Evolutionary conservation across 1,284 basidiomycete species (phyloP).

Genomic region (Rhizoctonia solani): DNA sequence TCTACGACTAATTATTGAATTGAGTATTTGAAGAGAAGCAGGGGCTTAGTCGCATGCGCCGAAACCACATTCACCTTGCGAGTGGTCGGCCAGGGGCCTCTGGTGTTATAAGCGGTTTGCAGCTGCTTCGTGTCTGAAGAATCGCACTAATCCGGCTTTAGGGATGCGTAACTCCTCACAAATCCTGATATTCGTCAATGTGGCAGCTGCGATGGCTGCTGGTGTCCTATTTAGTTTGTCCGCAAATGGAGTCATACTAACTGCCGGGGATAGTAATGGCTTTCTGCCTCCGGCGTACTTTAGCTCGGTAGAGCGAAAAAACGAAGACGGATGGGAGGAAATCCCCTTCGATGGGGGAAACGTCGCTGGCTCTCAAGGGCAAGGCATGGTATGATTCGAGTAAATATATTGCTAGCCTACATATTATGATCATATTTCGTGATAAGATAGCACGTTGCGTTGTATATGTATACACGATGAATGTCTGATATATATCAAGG

Average conservation of each 20-base stretch:
- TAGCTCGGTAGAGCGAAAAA: slow-evolving; percentile 54
- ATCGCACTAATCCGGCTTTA: slow-evolving; percentile 42
- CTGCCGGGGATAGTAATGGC: slow-evolving; percentile 66
- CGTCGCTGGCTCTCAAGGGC: not conserved
- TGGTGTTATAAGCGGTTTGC: slow-evolving; percentile 73
- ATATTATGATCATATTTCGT: not conserved
- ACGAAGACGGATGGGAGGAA: slow-evolving; percentile 26
- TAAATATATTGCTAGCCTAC: too few relatives aligned
- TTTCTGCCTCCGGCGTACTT: slow-evolving; percentile 65
- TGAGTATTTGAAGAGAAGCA: slow-evolving; percentile 53
- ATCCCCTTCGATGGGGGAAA: not conserved
- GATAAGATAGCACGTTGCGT: not conserved
- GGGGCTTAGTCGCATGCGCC: slow-evolving; percentile 81
- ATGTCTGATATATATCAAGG: not conserved
- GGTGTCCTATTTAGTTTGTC: slow-evolving; percentile 77
- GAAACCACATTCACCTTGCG: slow-evolving; percentile 89
- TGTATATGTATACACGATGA: not conserved
- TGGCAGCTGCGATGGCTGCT: slow-evolving; percentile 65
- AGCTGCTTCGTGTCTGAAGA: not conserved
- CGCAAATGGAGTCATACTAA: slow-evolving; percentile 82
- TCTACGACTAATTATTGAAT: slow-evolving; percentile 18
- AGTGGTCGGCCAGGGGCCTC: slow-evolving; percentile 59
- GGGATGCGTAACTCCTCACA: slow-evolving; percentile 78
- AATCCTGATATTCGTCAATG: slow-evolving; percentile 75
- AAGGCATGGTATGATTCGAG: too few relatives aligned